Evolutionary conservation across 164 flowering plant species (phyloP).

Genomic region (Dillenia suffruticosa): DNA sequence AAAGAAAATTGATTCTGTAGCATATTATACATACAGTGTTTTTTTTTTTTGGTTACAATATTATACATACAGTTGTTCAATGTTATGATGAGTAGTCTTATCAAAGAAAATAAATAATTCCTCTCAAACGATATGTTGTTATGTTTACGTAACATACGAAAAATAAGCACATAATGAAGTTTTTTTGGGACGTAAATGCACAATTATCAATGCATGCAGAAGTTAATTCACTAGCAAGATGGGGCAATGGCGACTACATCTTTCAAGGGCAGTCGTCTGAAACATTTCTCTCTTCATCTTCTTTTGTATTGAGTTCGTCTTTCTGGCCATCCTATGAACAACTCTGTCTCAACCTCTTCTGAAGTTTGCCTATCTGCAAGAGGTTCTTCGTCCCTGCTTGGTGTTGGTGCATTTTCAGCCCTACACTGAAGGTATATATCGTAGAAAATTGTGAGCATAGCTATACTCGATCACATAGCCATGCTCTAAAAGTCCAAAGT

Average conservation of each 20-base stretch:
- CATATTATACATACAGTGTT: too few species aligned
- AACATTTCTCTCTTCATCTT: neutral
- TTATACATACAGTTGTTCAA: too few species aligned
- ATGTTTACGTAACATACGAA: neutral
- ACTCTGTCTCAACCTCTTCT: conserved; percentile 65
- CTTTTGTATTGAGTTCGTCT: neutral
- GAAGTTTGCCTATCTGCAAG: conserved; percentile 24
- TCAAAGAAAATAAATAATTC: too few species aligned
- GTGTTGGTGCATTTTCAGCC: conserved; percentile 9
- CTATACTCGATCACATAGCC: neutral
- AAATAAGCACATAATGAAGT: neutral
- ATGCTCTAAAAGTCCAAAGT: neutral
- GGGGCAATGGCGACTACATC: neutral
- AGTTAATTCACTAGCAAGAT: neutral
- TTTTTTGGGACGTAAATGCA: neutral
- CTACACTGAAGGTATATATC: conserved; percentile 28
- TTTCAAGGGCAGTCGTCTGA: neutral
- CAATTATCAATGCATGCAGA: neutral
- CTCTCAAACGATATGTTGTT: too few species aligned
- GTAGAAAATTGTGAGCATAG: neutral
- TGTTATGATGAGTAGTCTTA: too few species aligned
- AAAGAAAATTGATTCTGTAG: too few species aligned
- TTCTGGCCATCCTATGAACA: conserved; percentile 64
- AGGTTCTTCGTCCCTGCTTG: conserved; percentile 5
- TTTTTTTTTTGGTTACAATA: too few species aligned